Conservation (phyloP, 257 asterid genomes). For the Striga asiatica region DNA sequence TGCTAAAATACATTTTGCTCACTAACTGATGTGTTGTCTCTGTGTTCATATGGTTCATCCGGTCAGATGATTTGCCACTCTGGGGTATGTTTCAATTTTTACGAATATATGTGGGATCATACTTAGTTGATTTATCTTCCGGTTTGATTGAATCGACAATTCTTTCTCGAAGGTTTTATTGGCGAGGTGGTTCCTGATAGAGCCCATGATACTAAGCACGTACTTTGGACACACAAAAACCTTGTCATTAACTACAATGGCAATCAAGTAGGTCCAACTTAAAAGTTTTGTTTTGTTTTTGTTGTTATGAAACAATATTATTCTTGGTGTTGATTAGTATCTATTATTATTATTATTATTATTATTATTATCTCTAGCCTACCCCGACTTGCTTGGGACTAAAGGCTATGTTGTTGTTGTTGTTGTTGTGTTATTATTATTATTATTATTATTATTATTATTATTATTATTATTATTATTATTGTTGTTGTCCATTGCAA, state of each 20-base stretch:
- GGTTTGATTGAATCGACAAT: conserved; percentile 5
- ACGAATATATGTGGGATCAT: background rate
- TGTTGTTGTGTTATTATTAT: no score
- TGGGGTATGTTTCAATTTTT: conserved; percentile 48
- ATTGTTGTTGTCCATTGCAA: no score
- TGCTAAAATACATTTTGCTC: background rate
- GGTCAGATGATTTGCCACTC: conserved; percentile 63
- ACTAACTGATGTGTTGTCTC: conserved; percentile 27
- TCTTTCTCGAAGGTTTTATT: conserved; percentile 41
- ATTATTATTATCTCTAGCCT: no score
- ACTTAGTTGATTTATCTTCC: background rate
- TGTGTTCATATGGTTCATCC: conserved; percentile 14
- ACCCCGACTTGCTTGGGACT: no score
- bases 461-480: no score
- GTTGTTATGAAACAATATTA: background rate
- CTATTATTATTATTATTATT: no score
- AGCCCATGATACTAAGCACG: conserved; percentile 42
- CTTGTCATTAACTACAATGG: conserved; percentile 51
- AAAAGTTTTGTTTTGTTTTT: background rate
- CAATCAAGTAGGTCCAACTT: conserved; percentile 36
- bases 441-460: no score
- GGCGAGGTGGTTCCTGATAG: conserved; percentile 59
- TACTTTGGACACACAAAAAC: conserved; percentile 54
- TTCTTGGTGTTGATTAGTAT: no score
- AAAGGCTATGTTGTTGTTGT: no score